Base-by-base conservation (phyloP, 441 rosid genomes). In the Corymbia calophylla region DNA sequence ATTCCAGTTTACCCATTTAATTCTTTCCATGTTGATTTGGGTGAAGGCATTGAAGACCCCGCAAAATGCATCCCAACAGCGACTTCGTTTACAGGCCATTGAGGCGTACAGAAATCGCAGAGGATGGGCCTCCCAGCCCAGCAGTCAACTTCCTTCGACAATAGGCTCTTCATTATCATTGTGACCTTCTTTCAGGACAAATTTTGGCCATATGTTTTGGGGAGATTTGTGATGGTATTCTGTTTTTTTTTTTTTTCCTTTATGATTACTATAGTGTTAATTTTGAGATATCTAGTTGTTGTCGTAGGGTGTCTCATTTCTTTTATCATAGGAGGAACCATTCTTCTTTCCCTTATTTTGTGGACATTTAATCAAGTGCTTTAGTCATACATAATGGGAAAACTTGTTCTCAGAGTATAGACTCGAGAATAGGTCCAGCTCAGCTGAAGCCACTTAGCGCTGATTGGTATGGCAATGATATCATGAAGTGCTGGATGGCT, bases 51-150 rank as follows among this genome's bases (percentile, higher is more conserved):
- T 90, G 89, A 95, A 93, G 93, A 88, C 91, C 77, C 88, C 88
- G 19, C 89, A 89, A 47, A 93, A 91, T 92, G 97, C 95, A 88
- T 97, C 96, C 2, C 91, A 94, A 86, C 96, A 97, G 92, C 94
- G 98, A 92, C 90, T 94, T 66, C 94, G 99, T 53, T 92, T 96
- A 87, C 95, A 92, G 87, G 97, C 98, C 68, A 93, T 97, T 85
- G 97, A 97, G 66, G 95, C 96, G 53, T 97, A 97, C 90, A 94
- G 99, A 91, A 92, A 92, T 73, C 94, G 95, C 47, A 97, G 93
- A 82, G 94, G 95, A 87, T 96, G 99, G 99, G 88, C 88, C 18
- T 91, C 96, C 62, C 94, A 96, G 89, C 99, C 97, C 23, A 97
- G 98, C 85, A 54, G 93, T 91, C 92, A 93, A 87, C 92, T 94